phyloP scores from a whole-genome alignment of 2,329 filamentous ascomycete genomes.

The Neopestalotiopsis clavispora region DNA sequence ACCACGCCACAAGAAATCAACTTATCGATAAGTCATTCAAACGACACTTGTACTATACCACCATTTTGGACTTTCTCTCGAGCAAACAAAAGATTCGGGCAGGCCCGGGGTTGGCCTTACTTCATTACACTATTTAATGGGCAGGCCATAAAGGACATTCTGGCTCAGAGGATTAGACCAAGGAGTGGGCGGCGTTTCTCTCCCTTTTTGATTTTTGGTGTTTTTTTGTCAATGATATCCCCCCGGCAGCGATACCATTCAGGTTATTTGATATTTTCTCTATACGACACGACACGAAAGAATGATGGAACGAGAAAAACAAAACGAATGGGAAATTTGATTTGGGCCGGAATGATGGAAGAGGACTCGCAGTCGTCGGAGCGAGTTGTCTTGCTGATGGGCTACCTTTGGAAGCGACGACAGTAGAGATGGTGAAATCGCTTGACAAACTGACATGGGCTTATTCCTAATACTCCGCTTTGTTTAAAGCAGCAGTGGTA shows the following conservation, averaged over 20 bases:
- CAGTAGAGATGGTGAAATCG: not conserved
- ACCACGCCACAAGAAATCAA: not conserved
- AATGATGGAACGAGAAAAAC: not conserved
- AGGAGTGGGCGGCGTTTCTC: constrained; percentile 3
- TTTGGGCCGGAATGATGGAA: not conserved
- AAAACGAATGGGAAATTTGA: not conserved
- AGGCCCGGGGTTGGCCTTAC: not conserved
- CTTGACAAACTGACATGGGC: not conserved
- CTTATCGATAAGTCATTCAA: not conserved
- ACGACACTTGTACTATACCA: constrained; percentile 12
- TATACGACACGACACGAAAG: not conserved
- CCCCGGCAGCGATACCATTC: not conserved
- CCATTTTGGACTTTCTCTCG: constrained; percentile 4
- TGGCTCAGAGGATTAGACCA: constrained; percentile 15
- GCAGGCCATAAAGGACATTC: constrained; percentile 9
- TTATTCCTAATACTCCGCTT: not conserved
- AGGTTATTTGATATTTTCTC: not conserved
- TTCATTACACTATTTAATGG: constrained; percentile 7
- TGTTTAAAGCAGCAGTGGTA: not conserved
- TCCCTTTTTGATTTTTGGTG: not conserved
- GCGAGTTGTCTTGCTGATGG: not conserved
- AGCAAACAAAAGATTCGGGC: constrained; percentile 10
- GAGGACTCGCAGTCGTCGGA: not conserved
- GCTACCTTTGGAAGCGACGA: not conserved
- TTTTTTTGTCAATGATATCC: constrained; percentile 2